Evolutionary conservation across 2,329 filamentous ascomycete genomes (phyloP), one percentile per base, ranked within the genome.

Genomic region (Colletotrichum sp.): DNA sequence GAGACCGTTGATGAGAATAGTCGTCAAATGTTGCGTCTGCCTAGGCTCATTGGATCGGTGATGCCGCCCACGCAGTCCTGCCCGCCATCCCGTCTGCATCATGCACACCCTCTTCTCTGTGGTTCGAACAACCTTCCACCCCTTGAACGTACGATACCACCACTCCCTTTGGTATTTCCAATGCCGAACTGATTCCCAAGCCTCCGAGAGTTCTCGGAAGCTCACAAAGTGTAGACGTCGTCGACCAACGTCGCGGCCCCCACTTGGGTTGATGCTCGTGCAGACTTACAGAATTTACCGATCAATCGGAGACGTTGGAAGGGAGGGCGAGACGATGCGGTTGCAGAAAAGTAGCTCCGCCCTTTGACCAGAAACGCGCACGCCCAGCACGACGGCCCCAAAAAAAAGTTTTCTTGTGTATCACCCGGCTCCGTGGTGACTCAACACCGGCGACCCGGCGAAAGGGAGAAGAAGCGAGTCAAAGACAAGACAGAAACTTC

Each of bases 11-110:
- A 13, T 39, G 16, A 22, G 19, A 49, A 32, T 2, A 34, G 4
- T 2, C 2, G 16, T 22, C 39, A 30, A 15, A n/a, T 22, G 1
- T 34, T 15, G 25, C 30, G 36, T 65, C 15, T 27, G 19, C 13
- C 0, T 2, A 2, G 15, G 34, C 63, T 36, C 29, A 57, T 49
- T 27, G 55, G 32, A 70, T 63, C 68, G 34, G 19, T 32, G 67
- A 70, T 52, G 34, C 34, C 16, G 52, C 9, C 11, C 19, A 13
- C 6, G 16, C 29, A 16, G 29, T 27, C 22, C n/a, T 3, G 55
- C n/a, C 69, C 25, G 64, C 63, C 44, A 63, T 62, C 32, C 59
- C 69, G 70, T 65, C 69, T 73, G 39, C 64, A 69, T 64, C 57
- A 15, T 12, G 7, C 64, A 76, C 73, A 76, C 73, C 73, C 39